These are phyloP conservation scores for Amylostereum areolatum DNA, from an alignment of 1,284 basidiomycete genomes.

Conservation along the genomic window DNA sequence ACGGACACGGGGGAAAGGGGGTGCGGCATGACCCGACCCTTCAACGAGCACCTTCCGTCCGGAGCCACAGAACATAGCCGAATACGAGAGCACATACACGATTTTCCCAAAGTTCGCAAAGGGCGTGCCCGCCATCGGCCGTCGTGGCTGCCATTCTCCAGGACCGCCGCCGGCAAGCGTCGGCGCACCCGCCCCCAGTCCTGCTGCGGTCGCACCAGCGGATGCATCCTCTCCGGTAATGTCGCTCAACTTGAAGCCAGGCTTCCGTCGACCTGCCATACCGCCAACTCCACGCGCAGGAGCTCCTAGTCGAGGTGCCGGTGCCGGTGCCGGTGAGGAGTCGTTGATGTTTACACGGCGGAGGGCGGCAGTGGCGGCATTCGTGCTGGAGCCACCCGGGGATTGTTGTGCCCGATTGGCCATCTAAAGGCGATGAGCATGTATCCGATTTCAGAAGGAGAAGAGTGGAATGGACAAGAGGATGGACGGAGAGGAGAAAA, in stretches of 20 bases:
- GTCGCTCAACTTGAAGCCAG: slow-evolving; percentile 58
- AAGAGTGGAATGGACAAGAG: slow-evolving; percentile 3
- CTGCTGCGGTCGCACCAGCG: slow-evolving; percentile 55
- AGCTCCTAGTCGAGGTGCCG: slow-evolving; percentile 14
- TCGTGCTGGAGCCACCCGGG: slow-evolving; percentile 21
- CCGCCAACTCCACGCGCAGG: slow-evolving; percentile 21
- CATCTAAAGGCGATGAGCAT: slow-evolving; percentile 33
- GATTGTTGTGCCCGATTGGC: slow-evolving; percentile 41
- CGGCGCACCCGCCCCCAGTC: slow-evolving; percentile 64
- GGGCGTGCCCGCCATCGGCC: slow-evolving; percentile 56
- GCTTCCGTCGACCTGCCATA: slow-evolving; percentile 50
- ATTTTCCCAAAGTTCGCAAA: slow-evolving; percentile 95
- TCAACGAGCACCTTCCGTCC: background rate
- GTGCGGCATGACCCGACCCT: background rate
- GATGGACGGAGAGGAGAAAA: slow-evolving; percentile 6
- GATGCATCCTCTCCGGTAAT: slow-evolving; percentile 36
- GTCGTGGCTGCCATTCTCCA: slow-evolving; percentile 34
- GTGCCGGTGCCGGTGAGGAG: slow-evolving; percentile 20
- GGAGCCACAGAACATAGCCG: background rate
- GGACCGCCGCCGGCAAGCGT: slow-evolving; percentile 33
- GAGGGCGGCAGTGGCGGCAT: slow-evolving; percentile 35
- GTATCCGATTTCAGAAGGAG: slow-evolving; percentile 1
- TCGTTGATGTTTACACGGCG: slow-evolving; percentile 31
- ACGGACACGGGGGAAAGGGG: slow-evolving; percentile 2
- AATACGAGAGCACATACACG: slow-evolving; percentile 55